Base-by-base conservation (phyloP, 345 rosid species). In the Cardamine resedifolia region DNA sequence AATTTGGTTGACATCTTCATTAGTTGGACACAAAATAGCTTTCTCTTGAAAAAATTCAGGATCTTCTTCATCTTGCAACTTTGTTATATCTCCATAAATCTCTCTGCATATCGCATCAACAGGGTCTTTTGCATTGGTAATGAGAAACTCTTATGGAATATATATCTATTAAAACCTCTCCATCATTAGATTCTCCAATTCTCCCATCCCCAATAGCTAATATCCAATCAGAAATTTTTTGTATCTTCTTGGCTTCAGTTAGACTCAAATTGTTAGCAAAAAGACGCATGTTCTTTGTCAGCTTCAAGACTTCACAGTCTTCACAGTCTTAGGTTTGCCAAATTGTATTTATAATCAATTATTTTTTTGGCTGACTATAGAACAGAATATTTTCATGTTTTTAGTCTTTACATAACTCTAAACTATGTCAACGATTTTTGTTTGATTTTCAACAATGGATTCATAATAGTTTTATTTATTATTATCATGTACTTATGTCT, bases 171-270 rank as follows among this genome's bases (percentile, higher is more conserved):
- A 23, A 4, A 11, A 0, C 1, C 0, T 20, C n/a, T 2, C 70
- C 48, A 8, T 7, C 27, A 12, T 64, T 64, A 3, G 58, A 7
- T 1, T 21, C 10, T 2, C 1, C 1, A 0, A 66, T 23, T 3
- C 9, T 36, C 0, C 26, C 60, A 9, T 66, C 60, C 0, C 70
- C 23, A 0, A 66, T 2, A 2, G 3, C n/a, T 0, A 66, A 2
- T 2, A 66, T 33, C 59, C 24, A 66, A 2, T 66, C 1, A 0
- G 60, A 66, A 2, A 51, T 23, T 0, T 5, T 11, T 1, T 15
- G 0, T 0, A 24, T 38, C 1, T 23, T 10, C 0, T 8, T 0
- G 0, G 33, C 16, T 0, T 33, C 2, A 2, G 0, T 8, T 0
- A 0, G 4, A 36, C 0, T 4, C 0, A 18, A 20, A 1, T 20